Evolutionary conservation across 441 rosid species (phyloP), one percentile per base, ranked within the genome.

Genomic region (Mallotus repandus): DNA sequence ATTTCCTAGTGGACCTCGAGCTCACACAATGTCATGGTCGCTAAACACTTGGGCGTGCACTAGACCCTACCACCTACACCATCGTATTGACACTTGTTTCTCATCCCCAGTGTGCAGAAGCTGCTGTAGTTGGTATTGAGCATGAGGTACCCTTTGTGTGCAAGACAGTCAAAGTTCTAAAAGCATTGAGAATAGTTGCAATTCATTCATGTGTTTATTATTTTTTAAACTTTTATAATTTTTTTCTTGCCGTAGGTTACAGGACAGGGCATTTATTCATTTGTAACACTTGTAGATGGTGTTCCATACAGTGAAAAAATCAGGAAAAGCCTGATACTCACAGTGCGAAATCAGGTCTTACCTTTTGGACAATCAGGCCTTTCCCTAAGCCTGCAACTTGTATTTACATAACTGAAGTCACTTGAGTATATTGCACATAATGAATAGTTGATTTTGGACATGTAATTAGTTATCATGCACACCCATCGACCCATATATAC

Each of bases 221-320:
- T 48, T 54, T 53, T 70, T 70, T 52, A 45, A 18, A 16, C 41
- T 71, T 55, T 18, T 60, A 12, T 18, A 18, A 72, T 67, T 59
- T 82, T 59, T 68, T 73, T 59, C 81, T 59, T 73, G 72, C 58
- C 64, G 53, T 65, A 94, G 98, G 90, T 95, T 48, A 91, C 91
- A 82, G 98, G 99, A 58, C 98, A 95, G 67, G 97, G 98, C 46
- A 90, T 95, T 71, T 93, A 95, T 81, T 98, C 98, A 15, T 95
- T 95, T 81, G 97, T 91, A 48, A 93, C 97, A 65, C 96, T 93
- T 41, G 89, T 87, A 53, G 98, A 95, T 4, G 92, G 96, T 19
- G 91, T 85, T 79, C 81, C 88, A 54, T 89, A 86, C 83, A 86
- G 97, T 35, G 92, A 94, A 78, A 92, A 90, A 84, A 94, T 94